Conservation (phyloP, 225 moss, liverwort and hornwort species). For the Ulota crispa region DNA sequence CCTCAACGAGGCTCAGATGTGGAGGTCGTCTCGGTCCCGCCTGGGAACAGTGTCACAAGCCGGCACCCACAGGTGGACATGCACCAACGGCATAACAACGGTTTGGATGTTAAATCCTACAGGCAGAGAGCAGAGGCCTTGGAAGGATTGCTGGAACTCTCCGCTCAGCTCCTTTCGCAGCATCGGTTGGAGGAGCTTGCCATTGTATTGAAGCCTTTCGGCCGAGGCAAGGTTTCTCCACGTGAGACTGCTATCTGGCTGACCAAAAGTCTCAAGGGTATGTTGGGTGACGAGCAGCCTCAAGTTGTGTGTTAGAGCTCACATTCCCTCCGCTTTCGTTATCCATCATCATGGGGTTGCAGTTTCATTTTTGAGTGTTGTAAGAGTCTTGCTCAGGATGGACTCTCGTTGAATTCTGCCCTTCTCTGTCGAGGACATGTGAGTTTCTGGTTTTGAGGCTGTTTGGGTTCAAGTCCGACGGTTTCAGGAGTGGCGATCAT, state of each 20-base stretch:
- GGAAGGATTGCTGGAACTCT: constrained; percentile 92
- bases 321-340: neutral
- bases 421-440: neutral
- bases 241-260: constrained; percentile 82
- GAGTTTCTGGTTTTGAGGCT: neutral
- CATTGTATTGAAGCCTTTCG: constrained; percentile 94
- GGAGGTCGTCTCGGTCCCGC: constrained; percentile 59
- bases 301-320: constrained; percentile 30
- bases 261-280: constrained; percentile 61
- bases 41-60: constrained; percentile 42
- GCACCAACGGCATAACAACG: constrained; percentile 51
- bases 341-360: neutral
- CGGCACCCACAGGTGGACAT: constrained; percentile 59
- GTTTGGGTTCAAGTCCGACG: constrained; percentile 6
- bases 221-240: constrained; percentile 93
- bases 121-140: constrained; percentile 91
- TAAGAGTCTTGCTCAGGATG: constrained; percentile 8
- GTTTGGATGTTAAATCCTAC: constrained; percentile 89
- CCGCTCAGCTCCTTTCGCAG: constrained; percentile 94
- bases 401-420: constrained; percentile 8
- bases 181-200: constrained; percentile 90
- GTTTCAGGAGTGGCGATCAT: constrained; percentile 17
- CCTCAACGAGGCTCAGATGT: constrained; percentile 69
- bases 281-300: constrained; percentile 61
- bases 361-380: neutral